Base-by-base conservation (phyloP, 306 rosid species). In the Rosa rugosa region DNA sequence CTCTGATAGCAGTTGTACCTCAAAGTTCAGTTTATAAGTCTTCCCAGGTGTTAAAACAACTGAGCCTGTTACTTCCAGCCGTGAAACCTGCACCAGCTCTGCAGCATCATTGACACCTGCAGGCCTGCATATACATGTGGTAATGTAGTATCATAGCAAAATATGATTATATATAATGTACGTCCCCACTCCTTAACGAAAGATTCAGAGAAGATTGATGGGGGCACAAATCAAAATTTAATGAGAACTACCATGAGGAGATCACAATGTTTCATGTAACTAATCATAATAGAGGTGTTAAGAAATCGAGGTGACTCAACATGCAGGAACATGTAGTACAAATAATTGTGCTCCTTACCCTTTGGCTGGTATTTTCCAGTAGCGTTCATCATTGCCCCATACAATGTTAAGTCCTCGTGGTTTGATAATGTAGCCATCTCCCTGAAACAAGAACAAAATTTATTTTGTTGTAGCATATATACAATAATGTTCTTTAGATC, bases 11-110 rank as follows among this genome's bases (percentile, higher is more conserved):
- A 90, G 53, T 1, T 40, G 70, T 14, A 92, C 79, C 0, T 40
- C 0, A 63, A 94, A 94, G 4, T 1, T 7, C 17, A 94, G 72
- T 0, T 0, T 4, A 16, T 90, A 94, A 0, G 9, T 18, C 9
- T 0, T 34, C 8, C 13, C n/a, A 0, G 0, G 0, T 0, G 0
- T 0, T 7, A 18, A 5, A 0, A 0, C 0, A 4, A 57, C 76
- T 5, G 51, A 2, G 0, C 90, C 86, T 0, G 96, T 87, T 47
- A 92, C 91, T 71, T 94, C 97, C 11, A 94, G 77, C 98, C 98
- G 92, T 20, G 89, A 91, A 11, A 92, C 97, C 45, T 94, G 96
- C n/a, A 77, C 34, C 75, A 92, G 69, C 50, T 89, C 92, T 0
- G 87, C 96, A 1, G 23, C 0, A 0, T 4, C 65, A 0, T 0